Evolutionary conservation across 2,329 filamentous ascomycete species (phyloP).

Genomic region (Diaporthe capsici): DNA sequence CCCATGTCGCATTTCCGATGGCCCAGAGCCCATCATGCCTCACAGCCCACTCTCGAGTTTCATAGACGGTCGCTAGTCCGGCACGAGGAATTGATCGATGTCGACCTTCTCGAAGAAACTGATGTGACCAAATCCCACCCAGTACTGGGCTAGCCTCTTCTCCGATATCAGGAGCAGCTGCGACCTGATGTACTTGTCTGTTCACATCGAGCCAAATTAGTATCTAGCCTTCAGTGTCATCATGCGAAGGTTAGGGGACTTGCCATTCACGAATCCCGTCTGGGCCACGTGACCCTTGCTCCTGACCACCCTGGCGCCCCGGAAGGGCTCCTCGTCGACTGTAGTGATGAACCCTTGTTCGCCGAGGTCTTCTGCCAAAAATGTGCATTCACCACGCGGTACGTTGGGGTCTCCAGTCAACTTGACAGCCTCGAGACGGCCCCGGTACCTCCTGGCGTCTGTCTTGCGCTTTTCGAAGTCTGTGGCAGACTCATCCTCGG

Average conservation of each 20-base stretch:
- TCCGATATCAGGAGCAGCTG: conserved; percentile 84
- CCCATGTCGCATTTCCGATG: background rate
- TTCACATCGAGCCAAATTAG: background rate
- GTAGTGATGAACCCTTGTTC: conserved; percentile 73
- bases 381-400: conserved; percentile 87
- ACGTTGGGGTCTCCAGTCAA: conserved; percentile 93
- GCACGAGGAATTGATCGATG: conserved; percentile 63
- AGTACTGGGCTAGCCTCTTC: conserved; percentile 85
- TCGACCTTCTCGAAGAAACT: conserved; percentile 73
- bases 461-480: conserved; percentile 61
- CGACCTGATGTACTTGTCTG: conserved; percentile 81
- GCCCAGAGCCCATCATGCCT: background rate
- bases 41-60: background rate
- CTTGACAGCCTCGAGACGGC: conserved; percentile 86
- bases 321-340: conserved; percentile 77
- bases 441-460: conserved; percentile 69
- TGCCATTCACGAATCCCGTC: conserved; percentile 79
- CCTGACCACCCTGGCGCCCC: conserved; percentile 80
- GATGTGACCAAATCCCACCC: conserved; percentile 75
- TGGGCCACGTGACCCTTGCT: conserved; percentile 84
- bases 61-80: background rate
- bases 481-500: conserved; percentile 59
- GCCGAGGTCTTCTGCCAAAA: conserved; percentile 84
- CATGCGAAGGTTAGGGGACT: conserved; percentile 50
- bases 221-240: background rate